Base-by-base conservation (phyloP, 306 rosid genomes). In the Lotus japonicus region DNA sequence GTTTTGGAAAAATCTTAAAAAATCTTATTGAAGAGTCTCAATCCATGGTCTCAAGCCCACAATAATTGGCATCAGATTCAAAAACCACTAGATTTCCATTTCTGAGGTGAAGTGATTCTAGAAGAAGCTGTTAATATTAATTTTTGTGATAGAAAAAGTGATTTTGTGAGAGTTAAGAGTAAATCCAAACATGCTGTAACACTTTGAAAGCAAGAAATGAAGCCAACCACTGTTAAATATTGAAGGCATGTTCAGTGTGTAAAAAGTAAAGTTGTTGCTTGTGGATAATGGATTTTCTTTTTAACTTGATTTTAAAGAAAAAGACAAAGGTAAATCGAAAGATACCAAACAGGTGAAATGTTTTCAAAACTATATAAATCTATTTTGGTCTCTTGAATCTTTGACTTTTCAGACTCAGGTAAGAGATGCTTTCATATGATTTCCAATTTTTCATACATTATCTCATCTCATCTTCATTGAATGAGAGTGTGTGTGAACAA, bases 171-270 rank as follows among this genome's bases (percentile, higher is more conserved):
- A 31, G 5, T 28, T 28, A 28, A 28, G 4, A 28, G 33, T 28
- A 28, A 28, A 5, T 31, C 7, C 36, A 31, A 31, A 31, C 7
- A 5, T 31, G 7, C 7, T 5, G 6, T 0, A 31, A 5, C 36
- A 70, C 21, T 58, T 70, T 75, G 84, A 80, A 69, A 63, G 60
- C 56, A 18, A 50, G 11, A 55, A 3, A 33, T 54, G 14, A 15
- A 52, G 68, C 59, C 73, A 65, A 49, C 31, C 13, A 49, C 11
- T 17, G 44, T 55, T 58, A 55, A 15, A 12, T 11, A 15, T 62
- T 73, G 38, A 16, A 48, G 68, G 48, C 74, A 66, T 8, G 50
- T 31, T 63, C 23, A 46, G 60, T 12, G 60, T 11, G 36, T 31
- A 31, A 6, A 31, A 2, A 38, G 46, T 54, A 16, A 44, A 31